These are phyloP conservation scores for Pleurotus giganteus DNA, from an alignment of 768 basidiomycete species.

Conservation along the genomic window DNA sequence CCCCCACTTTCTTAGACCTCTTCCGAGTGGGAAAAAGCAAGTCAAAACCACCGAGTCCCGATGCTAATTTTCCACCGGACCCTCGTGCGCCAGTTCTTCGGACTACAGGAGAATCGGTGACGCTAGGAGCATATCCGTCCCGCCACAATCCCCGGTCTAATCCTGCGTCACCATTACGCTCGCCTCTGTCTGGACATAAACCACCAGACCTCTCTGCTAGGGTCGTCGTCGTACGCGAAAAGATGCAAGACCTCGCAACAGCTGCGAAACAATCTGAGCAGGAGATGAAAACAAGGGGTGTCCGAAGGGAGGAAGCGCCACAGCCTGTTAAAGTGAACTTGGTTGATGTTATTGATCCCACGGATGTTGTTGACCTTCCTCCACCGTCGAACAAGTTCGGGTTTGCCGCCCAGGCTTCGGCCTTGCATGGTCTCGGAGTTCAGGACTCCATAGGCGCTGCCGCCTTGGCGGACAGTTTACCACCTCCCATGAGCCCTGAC, in stretches of 20 bases:
- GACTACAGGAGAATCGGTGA: conserved; percentile 66
- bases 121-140: conserved; percentile 40
- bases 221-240: conserved; percentile 83
- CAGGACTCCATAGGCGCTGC: conserved; percentile 75
- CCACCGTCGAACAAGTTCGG: conserved; percentile 66
- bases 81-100: conserved; percentile 47
- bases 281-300: conserved; percentile 59
- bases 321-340: conserved; percentile 38
- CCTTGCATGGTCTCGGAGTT: conserved; percentile 68
- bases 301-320: conserved; percentile 43
- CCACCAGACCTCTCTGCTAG: conserved; percentile 45
- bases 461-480: conserved; percentile 70
- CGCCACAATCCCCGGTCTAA: conserved; percentile 36
- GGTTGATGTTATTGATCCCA: conserved; percentile 71
- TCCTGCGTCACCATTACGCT: conserved; percentile 27
- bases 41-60: conserved; percentile 59
- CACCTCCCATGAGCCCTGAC: conserved; percentile 62
- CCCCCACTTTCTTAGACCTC: conserved; percentile 66
- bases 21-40: conserved; percentile 69
- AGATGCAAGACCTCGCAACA: conserved; percentile 64
- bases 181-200: conserved; percentile 21
- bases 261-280: conserved; percentile 78
- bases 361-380: conserved; percentile 79
- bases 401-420: conserved; percentile 75
- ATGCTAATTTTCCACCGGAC: conserved; percentile 31